Evolutionary conservation across 2,329 filamentous ascomycete species (phyloP), one percentile per base, ranked within the genome.

Genomic region (Aspergillus awamori): DNA sequence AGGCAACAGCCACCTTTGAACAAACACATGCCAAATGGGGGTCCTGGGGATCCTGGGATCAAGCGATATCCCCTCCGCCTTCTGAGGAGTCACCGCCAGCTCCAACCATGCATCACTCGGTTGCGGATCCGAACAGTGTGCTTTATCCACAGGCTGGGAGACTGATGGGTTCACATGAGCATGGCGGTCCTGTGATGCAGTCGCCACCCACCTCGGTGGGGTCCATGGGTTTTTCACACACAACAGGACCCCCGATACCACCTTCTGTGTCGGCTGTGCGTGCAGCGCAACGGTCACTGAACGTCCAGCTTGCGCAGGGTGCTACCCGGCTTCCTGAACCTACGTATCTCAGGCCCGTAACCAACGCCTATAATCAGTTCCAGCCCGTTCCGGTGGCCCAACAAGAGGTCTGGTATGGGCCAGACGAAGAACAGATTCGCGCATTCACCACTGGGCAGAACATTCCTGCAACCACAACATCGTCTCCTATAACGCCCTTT

Each of bases 1-100:
- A 98, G 76, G 94, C 93, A 0, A 83, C 86, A 0, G 79, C 84
- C 1, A 87, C 96, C 2, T 84, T 98, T n/a, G 82, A 87, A 53
- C 86, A 92, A 38, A 90, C 92, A 2, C 91, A 96, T 70, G 82
- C 86, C 48, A 94, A 89, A 76, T 97, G 91, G 76, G 92, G 92
- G 1, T 85, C 84, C 2, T 93, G 89, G 84, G 76, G 76, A 10
- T 72, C 74, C 2, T 78, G 84, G 57, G 83, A 76, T 64, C 70
- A 72, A 66, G 64, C 71, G 20, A 57, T 71, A 59, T 76, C 75
- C 3, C 74, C 75, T 6, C 67, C 72, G 15, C 59, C 66, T 22
- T 70, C 72, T 6, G 68, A 64, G 1, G 70, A 68, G 8, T 75
- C 72, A 2, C 67, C 71, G 8, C 60, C 63, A 4, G 61, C 61